These are phyloP conservation scores for Colletotrichum paranaense DNA, from an alignment of 2,329 filamentous ascomycete species.

Conservation along the genomic window DNA sequence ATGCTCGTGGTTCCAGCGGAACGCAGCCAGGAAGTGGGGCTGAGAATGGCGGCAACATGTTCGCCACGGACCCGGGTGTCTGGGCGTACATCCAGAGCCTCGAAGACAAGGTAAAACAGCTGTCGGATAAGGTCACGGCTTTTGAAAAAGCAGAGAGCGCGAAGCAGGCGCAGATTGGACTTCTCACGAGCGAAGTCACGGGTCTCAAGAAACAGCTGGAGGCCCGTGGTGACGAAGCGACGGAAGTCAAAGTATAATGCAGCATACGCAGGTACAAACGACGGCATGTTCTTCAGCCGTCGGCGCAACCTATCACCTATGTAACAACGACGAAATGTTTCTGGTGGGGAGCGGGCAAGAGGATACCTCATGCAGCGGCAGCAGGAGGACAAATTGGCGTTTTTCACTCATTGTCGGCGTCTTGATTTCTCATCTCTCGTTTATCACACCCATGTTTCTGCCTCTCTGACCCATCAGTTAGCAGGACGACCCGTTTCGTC, in stretches of 20 bases:
- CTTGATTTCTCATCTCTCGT: slow-evolving; percentile 33
- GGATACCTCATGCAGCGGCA: slow-evolving; percentile 9
- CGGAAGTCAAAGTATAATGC: slow-evolving; percentile 27
- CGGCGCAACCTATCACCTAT: slow-evolving; percentile 26
- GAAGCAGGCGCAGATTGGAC: slow-evolving; percentile 49
- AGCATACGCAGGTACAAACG: slow-evolving; percentile 9
- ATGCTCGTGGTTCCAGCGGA: slow-evolving; percentile 58
- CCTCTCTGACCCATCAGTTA: slow-evolving; percentile 9
- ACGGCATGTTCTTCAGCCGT: slow-evolving; percentile 17
- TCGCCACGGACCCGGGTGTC: slow-evolving; percentile 71
- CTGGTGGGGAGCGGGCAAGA: slow-evolving; percentile 16
- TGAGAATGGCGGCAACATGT: slow-evolving; percentile 75
- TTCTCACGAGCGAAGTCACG: slow-evolving; percentile 49
- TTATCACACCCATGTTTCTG: slow-evolving; percentile 16
- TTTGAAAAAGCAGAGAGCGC: slow-evolving; percentile 54
- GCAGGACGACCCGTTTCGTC: slow-evolving; percentile 15
- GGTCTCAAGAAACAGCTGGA: slow-evolving; percentile 46
- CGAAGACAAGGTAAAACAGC: slow-evolving; percentile 67
- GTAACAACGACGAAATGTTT: slow-evolving; percentile 37
- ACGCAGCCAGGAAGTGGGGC: slow-evolving; percentile 65
- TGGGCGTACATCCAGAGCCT: slow-evolving; percentile 80
- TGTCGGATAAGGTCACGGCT: slow-evolving; percentile 52
- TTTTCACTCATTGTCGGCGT: slow-evolving; percentile 36
- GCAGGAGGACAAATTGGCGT: slow-evolving; percentile 34
- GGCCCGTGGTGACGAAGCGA: slow-evolving; percentile 32